phyloP scores from a whole-genome alignment of 2,329 filamentous ascomycete species.

The Pseudogymnoascus sp. region DNA sequence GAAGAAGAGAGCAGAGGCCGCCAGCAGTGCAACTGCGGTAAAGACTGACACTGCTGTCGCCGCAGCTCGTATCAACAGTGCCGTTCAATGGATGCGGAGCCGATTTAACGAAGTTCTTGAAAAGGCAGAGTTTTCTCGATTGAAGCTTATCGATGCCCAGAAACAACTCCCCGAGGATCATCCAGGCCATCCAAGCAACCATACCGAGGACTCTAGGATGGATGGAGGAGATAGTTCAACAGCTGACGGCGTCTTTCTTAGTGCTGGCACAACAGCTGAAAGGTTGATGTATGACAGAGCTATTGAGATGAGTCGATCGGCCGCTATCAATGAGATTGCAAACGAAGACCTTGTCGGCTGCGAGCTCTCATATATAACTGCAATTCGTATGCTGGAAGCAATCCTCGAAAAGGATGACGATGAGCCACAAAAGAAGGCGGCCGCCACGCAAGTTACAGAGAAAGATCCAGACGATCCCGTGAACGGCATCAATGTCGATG shows the following conservation, averaged over 20 bases:
- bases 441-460: neutral
- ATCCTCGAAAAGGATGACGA: constrained; percentile 78
- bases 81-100: constrained; percentile 88
- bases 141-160: constrained; percentile 81
- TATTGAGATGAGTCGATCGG: constrained; percentile 89
- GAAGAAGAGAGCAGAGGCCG: constrained; percentile 58
- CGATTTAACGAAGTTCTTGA: constrained; percentile 96
- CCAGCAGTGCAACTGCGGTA: constrained; percentile 33
- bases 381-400: constrained; percentile 89
- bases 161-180: constrained; percentile 76
- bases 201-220: constrained; percentile 49
- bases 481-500: constrained; percentile 55
- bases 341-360: constrained; percentile 81
- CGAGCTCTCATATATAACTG: constrained; percentile 87
- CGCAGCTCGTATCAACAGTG: constrained; percentile 72
- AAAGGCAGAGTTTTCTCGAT: constrained; percentile 88
- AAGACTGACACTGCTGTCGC: constrained; percentile 34
- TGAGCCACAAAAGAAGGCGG: constrained; percentile 33
- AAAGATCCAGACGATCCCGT: constrained; percentile 23
- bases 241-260: constrained; percentile 72
- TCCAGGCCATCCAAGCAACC: constrained; percentile 75
- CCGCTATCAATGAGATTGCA: constrained; percentile 91
- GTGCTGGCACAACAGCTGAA: constrained; percentile 84
- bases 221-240: constrained; percentile 48
- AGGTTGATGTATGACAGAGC: constrained; percentile 98